phyloP scores from a whole-genome alignment of 371 early-diverging fungal species.

The Saksenaea oblongispora region DNA sequence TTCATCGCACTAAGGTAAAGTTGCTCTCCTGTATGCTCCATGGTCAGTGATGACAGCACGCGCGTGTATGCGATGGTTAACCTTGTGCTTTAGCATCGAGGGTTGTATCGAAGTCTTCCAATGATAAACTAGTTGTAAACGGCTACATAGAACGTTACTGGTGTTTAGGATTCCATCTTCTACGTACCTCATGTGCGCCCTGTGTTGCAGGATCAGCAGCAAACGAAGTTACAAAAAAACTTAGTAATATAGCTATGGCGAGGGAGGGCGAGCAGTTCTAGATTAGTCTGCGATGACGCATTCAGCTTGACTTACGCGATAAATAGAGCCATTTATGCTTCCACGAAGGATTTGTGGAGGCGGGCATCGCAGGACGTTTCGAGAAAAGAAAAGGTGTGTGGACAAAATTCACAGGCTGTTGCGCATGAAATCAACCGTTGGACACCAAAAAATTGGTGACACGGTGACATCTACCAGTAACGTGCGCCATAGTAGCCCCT shows the following conservation, averaged over 20 bases:
- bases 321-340: neutral
- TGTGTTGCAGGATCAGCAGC: neutral
- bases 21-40: conserved; percentile 20
- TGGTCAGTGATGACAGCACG: neutral
- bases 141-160: neutral
- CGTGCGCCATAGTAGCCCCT: no score
- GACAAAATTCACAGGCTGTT: neutral
- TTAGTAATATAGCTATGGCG: neutral
- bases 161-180: neutral
- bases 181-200: neutral
- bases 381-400: neutral
- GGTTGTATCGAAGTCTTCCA: neutral
- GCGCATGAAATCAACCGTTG: no score
- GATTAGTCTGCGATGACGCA: neutral
- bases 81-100: neutral
- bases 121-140: neutral
- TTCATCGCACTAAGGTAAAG: conserved; percentile 33
- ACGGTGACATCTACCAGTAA: no score
- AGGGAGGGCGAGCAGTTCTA: neutral
- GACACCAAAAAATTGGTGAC: no score
- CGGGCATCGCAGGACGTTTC: neutral
- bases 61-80: neutral
- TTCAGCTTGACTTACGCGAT: neutral
- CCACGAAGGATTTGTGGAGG: neutral
- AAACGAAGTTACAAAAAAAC: neutral